These are phyloP conservation scores for Xylariales sp. DNA, from an alignment of 2,329 filamentous ascomycete genomes.

Conservation along the genomic window DNA sequence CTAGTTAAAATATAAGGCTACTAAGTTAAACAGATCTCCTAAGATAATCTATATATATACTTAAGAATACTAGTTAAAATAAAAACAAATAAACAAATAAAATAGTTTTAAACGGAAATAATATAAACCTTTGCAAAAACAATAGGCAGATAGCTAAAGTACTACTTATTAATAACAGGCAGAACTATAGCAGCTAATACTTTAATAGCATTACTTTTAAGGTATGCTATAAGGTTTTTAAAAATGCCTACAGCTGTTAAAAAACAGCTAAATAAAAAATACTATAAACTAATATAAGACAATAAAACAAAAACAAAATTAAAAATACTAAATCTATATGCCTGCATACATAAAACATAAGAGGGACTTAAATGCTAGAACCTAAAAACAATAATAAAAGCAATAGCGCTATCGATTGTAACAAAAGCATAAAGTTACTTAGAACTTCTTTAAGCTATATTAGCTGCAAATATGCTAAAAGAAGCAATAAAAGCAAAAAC, in stretches of 20 bases:
- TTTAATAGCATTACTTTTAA: slow-evolving; percentile 5
- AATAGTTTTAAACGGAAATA: slow-evolving; percentile 3
- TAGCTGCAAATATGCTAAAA: no score
- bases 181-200: slow-evolving; percentile 2
- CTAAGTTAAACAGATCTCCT: no score
- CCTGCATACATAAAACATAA: background rate
- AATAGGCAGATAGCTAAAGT: background rate
- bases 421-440: no score
- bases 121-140: background rate
- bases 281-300: slow-evolving; percentile 1
- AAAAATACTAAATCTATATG: background rate
- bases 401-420: no score
- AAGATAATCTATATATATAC: slow-evolving; percentile 6
- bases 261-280: slow-evolving; percentile 9
- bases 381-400: no score
- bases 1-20: background rate
- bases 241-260: background rate
- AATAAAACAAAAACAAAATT: slow-evolving; percentile 1
- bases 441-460: no score
- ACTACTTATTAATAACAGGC: background rate
- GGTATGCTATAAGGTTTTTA: slow-evolving; percentile 1
- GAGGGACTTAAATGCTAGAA: background rate
- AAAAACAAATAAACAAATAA: background rate
- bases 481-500: background rate
- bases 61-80: background rate